Conservation (phyloP, 257 asterid species). For the Misopates orontium region DNA sequence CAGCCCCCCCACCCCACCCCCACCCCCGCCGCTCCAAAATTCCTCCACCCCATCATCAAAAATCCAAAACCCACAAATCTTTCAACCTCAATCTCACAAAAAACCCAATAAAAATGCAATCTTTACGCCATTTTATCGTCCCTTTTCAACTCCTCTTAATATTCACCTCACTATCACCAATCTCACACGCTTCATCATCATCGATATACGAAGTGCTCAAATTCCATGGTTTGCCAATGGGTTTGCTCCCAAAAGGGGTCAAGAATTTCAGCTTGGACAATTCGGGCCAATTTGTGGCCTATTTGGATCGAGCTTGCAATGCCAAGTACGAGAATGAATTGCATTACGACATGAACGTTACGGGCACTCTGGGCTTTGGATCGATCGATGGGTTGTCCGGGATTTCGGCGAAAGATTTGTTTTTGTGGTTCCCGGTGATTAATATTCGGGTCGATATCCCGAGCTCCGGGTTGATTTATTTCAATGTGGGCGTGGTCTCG, state of each 20-base stretch:
- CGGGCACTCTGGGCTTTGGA: slow-evolving; percentile 44
- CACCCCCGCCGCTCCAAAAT: too few relatives aligned
- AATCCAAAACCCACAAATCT: too few relatives aligned
- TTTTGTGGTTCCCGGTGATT: slow-evolving; percentile 54
- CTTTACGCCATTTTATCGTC: too few relatives aligned
- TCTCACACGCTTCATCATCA: slow-evolving; percentile 15
- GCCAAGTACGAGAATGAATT: slow-evolving; percentile 54
- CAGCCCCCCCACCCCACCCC: too few relatives aligned
- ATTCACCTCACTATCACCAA: slow-evolving; percentile 20
- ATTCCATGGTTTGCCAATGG: slow-evolving; percentile 50
- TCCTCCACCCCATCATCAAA: too few relatives aligned
- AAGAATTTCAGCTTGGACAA: slow-evolving; percentile 37
- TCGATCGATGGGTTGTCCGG: slow-evolving; percentile 52
- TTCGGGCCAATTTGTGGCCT: slow-evolving; percentile 47
- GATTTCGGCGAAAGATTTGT: slow-evolving; percentile 49
- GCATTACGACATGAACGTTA: slow-evolving; percentile 42
- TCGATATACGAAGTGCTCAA: slow-evolving; percentile 53
- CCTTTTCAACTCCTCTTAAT: background rate
- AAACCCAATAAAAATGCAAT: too few relatives aligned
- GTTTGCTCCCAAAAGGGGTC: slow-evolving; percentile 50
- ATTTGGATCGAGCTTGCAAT: slow-evolving; percentile 45
- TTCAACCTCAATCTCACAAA: too few relatives aligned
- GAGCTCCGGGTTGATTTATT: slow-evolving; percentile 49
- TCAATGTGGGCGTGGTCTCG: slow-evolving; percentile 51
- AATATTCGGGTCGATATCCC: slow-evolving; percentile 54